Conservation (phyloP, 1,139 yeast species). For the Yamadazyma dushanensis region DNA sequence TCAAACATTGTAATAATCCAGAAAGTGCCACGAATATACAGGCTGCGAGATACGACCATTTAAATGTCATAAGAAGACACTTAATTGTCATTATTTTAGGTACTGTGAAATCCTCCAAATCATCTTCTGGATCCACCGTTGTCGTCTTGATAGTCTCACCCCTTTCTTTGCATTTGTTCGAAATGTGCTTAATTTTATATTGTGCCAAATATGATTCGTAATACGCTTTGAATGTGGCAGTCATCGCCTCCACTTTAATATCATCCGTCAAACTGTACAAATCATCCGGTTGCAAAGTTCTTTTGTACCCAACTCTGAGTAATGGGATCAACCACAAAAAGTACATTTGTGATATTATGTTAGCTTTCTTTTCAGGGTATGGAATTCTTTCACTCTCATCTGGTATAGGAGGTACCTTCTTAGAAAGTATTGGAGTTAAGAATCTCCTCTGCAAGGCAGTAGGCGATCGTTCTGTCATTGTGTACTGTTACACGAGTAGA, state of each 20-base stretch:
- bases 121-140: constrained; percentile 21
- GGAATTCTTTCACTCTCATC: constrained; percentile 45
- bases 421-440: constrained; percentile 15
- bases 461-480: neutral
- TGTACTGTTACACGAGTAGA: too few species aligned
- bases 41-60: constrained; percentile 25
- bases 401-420: constrained; percentile 53
- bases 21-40: constrained; percentile 22
- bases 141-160: constrained; percentile 26
- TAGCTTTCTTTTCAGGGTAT: constrained; percentile 27
- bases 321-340: constrained; percentile 64
- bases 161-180: constrained; percentile 24
- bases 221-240: constrained; percentile 28
- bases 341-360: constrained; percentile 33
- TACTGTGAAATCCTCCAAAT: constrained; percentile 27
- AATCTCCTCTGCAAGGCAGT: constrained; percentile 10
- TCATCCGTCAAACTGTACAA: constrained; percentile 53
- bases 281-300: constrained; percentile 67
- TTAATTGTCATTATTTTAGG: constrained; percentile 19
- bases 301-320: constrained; percentile 60
- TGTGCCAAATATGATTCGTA: constrained; percentile 33
- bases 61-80: constrained; percentile 31
- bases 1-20: constrained; percentile 22
- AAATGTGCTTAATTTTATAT: constrained; percentile 22
- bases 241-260: constrained; percentile 49